These are phyloP conservation scores for Anthracocystis panici-leucophaei DNA, from an alignment of 1,284 basidiomycete genomes.

Conservation along the genomic window DNA sequence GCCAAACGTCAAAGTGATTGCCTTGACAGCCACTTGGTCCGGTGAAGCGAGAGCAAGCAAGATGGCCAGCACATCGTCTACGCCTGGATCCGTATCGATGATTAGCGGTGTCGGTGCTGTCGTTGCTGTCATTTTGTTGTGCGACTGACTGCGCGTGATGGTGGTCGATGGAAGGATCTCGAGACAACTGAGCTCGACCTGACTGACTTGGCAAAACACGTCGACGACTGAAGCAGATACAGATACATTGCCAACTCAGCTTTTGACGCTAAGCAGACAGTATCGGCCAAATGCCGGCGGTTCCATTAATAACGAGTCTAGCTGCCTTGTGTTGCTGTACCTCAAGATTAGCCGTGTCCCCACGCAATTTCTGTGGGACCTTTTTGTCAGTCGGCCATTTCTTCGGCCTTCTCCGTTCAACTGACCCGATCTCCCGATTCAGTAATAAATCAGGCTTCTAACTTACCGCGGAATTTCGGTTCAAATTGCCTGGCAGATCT, in stretches of 20 bases:
- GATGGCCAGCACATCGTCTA: conserved; percentile 87
- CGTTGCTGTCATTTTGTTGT: not conserved
- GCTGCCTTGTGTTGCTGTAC: not conserved
- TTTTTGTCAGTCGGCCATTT: too few species aligned
- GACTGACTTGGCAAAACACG: not conserved
- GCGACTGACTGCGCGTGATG: not conserved
- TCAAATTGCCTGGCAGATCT: too few species aligned
- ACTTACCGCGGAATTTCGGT: too few species aligned
- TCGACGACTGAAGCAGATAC: not conserved
- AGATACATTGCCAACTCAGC: not conserved
- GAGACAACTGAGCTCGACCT: too few species aligned
- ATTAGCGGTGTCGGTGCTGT: conserved; percentile 38
- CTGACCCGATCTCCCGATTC: too few species aligned
- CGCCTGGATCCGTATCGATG: conserved; percentile 74
- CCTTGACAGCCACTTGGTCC: conserved; percentile 68
- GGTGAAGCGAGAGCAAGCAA: conserved; percentile 66
- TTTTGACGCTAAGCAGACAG: not conserved
- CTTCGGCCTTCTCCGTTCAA: too few species aligned
- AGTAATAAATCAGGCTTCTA: too few species aligned
- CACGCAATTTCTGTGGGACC: not conserved
- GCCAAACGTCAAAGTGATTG: conserved; percentile 77
- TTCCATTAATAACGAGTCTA: not conserved
- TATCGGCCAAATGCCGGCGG: not conserved
- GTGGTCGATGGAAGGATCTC: not conserved
- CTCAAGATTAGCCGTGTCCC: too few species aligned